These are phyloP conservation scores for Aspergillus olivimuriae DNA, from an alignment of 495 filamentous ascomycete species.

Conservation along the genomic window DNA sequence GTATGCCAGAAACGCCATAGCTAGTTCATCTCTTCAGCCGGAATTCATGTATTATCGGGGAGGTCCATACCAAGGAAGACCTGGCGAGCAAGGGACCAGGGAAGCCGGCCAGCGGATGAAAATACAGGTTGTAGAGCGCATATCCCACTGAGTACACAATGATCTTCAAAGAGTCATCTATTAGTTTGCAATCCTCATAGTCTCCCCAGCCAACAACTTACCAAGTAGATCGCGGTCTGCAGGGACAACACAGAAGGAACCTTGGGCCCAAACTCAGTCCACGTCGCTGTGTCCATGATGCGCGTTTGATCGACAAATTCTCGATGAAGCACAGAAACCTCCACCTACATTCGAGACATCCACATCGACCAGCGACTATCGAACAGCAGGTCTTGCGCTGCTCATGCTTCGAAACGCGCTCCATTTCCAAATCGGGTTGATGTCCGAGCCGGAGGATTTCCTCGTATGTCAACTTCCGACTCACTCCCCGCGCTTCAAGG, in stretches of 20 bases:
- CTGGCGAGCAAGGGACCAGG: background rate
- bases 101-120: slow-evolving; percentile 2
- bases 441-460: background rate
- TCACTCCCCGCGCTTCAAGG: background rate
- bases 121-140: slow-evolving; percentile 1
- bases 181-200: background rate
- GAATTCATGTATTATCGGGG: background rate
- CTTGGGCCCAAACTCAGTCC: background rate
- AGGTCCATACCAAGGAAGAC: background rate
- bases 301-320: background rate
- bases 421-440: background rate
- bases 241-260: background rate
- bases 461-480: background rate
- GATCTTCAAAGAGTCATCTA: background rate
- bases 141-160: background rate
- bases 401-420: background rate
- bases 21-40: background rate
- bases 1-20: slow-evolving; percentile 8
- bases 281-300: background rate
- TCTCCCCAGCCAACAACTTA: background rate
- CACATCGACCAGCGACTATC: background rate
- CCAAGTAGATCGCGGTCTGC: background rate
- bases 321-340: background rate
- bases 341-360: background rate
- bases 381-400: background rate